Evolutionary conservation across 345 rosid species (phyloP), one percentile per base, ranked within the genome.

Genomic region (Moricandia arvensis): DNA sequence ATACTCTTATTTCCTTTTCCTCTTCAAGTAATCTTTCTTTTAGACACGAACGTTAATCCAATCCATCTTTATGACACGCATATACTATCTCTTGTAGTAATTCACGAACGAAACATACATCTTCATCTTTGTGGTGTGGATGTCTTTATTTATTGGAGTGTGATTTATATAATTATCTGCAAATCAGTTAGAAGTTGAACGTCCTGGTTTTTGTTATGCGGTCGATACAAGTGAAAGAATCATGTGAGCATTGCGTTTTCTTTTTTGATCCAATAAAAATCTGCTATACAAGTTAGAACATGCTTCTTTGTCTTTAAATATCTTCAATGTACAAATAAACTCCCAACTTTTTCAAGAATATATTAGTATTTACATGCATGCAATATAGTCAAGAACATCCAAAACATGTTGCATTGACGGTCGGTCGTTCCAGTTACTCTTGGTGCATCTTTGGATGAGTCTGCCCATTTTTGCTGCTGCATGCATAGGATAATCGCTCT

Each of bases 361-460:
- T 10, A 54, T 9, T 53, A 17, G 18, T 73, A 54, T 64, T 15
- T 65, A 69, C 57, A 55, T 73, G 64, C 57, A 55, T 73, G 64
- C 43, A 74, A 74, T 74, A 41, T 12, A 1, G 31, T 55, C 55
- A 18, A 65, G 24, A 55, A 7, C 5, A 64, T 54, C 37, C 71
- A 73, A 27, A 38, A 65, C 58, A 3, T 74, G 24, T 65, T 55
- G 58, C 77, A 65, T 74, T 18, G 2, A 55, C 21, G 71, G 77
- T 54, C 71, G 64, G 38, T 55, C 41, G 33, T 3, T 64, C 12
- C 0, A 29, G 24, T 55, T 18, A 0, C 0, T 3, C 34, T 3
- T 9, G 45, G 24, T 65, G 71, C 77, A 65, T 37, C 33, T 31
- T 33, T 29, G 7, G 71, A 74, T 29, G 77, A 74, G 65, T 64